Evolutionary conservation across 2,329 filamentous ascomycete species (phyloP), one percentile per base, ranked within the genome.

Genomic region (Sporothrix protearum): DNA sequence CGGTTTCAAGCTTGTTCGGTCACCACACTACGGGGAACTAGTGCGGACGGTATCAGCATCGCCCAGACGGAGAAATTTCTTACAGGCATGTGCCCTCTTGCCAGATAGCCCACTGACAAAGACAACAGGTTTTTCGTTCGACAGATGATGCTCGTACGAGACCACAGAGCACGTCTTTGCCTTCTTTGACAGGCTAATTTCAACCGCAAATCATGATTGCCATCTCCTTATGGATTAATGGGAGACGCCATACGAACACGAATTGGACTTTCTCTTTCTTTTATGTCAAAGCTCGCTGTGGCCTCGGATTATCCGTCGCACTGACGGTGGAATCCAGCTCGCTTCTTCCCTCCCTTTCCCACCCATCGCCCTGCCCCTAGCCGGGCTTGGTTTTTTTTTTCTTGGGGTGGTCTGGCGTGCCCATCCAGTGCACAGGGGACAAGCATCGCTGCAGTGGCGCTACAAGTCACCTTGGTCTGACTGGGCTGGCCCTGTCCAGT

Each of bases 401-500:
- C 6, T 42, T 42, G 39, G 2, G 39, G 9, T 42, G 19, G 30
- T 22, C 22, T 30, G 59, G 22, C 22, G 4, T 19, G 8, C 2
- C 36, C 14, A 36, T 45, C 3, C n/a, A 25, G 5, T 4, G 16
- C 36, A 47, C 33, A 28, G 39, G 61, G 39, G 25, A 63, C 57
- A 45, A 12, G 61, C 61, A 47, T 47, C 22, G 39, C 25, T 64
- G 39, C 14, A 64, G 22, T 47, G 12, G 61, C 39, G 39, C 39
- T 30, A 64, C 61, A 8, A 47, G 39, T 64, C 4, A 12, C 19
- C 33, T 25, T 28, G 25, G 55, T n/a, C n/a, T n/a, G n/a, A n/a
- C n/a, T n/a, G n/a, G n/a, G n/a, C n/a, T n/a, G n/a, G n/a, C 42
- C 61, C 61, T 66, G 61, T 47, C 39, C 36, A 64, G 61, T 64